Evolutionary conservation across 306 rosid genomes (phyloP).

Genomic region (Quercus parvula): DNA sequence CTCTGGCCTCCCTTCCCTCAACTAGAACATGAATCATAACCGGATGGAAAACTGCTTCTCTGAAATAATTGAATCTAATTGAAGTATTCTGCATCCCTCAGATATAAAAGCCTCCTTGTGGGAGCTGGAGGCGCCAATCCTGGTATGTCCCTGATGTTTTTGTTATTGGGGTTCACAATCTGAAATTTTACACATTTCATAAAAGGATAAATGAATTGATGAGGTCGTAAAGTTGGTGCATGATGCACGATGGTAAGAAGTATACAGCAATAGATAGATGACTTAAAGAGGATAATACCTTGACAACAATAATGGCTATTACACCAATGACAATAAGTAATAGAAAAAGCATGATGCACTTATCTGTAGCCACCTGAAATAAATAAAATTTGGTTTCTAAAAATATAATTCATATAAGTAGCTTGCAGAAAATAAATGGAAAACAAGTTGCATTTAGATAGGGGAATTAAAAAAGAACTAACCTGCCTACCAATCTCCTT

Average conservation of each 20-base stretch:
- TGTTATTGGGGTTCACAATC: conserved; percentile 88
- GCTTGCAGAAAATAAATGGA: neutral
- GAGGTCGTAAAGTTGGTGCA: neutral
- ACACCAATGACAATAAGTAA: conserved; percentile 90
- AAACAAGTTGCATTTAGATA: neutral
- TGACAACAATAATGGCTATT: conserved; percentile 87
- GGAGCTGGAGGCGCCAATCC: conserved; percentile 98
- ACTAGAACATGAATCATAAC: conserved; percentile 21
- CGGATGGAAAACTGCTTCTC: conserved; percentile 23
- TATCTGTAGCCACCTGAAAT: conserved; percentile 93
- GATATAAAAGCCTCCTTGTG: conserved; percentile 78
- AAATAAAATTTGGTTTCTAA: conserved; percentile 19
- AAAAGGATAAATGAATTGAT: neutral
- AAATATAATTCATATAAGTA: neutral
- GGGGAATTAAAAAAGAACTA: conserved; percentile 11
- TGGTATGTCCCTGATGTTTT: conserved; percentile 78
- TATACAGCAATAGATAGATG: conserved; percentile 2
- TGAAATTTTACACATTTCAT: conserved; percentile 26
- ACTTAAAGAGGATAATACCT: conserved; percentile 61
- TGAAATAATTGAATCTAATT: conserved; percentile 27
- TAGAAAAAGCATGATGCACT: conserved; percentile 96
- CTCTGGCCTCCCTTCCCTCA: conserved; percentile 30
- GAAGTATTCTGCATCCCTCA: conserved; percentile 41
- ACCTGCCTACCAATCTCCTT: conserved; percentile 99
- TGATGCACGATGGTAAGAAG: neutral